phyloP scores from a whole-genome alignment of 331 rosid species.

The Arachis monticola region DNA sequence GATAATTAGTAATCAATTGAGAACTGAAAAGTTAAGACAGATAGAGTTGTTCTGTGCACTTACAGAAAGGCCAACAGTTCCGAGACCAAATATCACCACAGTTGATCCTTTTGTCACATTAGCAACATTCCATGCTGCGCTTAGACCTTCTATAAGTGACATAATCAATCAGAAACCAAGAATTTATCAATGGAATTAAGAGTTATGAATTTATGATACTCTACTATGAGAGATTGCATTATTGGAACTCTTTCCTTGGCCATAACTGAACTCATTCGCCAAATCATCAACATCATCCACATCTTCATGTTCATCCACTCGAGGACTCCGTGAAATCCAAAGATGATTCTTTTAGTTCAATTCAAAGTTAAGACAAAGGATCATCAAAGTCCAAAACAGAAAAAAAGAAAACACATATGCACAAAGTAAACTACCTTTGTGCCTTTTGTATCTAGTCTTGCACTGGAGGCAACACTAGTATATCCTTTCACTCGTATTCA shows the following conservation, averaged over 20 bases:
- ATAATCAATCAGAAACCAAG: slow-evolving; percentile 17
- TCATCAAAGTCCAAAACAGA: no score
- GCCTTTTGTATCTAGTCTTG: no score
- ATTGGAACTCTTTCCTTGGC: neutral
- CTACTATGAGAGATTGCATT: neutral
- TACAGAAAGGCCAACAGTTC: slow-evolving; percentile 97
- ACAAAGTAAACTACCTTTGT: no score
- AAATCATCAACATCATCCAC: no score
- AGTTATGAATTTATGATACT: slow-evolving; percentile 10
- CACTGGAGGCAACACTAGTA: no score
- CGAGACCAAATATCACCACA: slow-evolving; percentile 95
- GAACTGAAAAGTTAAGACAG: slow-evolving; percentile 24
- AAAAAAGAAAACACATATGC: no score
- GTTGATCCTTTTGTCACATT: slow-evolving; percentile 86
- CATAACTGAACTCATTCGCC: no score
- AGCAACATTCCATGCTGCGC: slow-evolving; percentile 98
- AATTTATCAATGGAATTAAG: slow-evolving; percentile 1
- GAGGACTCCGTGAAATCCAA: no score
- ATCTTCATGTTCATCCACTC: no score
- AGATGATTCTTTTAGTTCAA: no score
- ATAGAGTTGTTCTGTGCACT: slow-evolving; percentile 43
- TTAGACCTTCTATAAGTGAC: slow-evolving; percentile 61
- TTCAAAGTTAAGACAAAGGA: no score
- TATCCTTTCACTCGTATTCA: no score
- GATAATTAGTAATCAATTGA: slow-evolving; percentile 12